These are phyloP conservation scores for Neonothopanus nambi DNA, from an alignment of 1,284 basidiomycete species.

Conservation along the genomic window DNA sequence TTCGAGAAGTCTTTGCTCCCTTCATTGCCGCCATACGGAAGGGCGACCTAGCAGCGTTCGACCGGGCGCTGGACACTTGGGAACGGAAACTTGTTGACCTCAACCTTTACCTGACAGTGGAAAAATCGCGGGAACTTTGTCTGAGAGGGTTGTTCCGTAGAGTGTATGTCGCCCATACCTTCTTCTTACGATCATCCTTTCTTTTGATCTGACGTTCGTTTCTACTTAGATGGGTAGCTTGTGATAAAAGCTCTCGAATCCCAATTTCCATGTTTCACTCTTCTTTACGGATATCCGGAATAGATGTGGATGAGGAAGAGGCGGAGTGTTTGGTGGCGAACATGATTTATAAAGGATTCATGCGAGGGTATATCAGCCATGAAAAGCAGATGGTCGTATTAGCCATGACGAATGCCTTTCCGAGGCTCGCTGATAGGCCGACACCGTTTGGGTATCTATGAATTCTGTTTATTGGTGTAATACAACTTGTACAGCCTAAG, in stretches of 20 bases:
- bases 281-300: constrained; percentile 67
- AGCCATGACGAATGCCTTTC: constrained; percentile 82
- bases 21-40: constrained; percentile 78
- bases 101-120: constrained; percentile 84
- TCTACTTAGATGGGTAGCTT: constrained; percentile 70
- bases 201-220: constrained; percentile 2
- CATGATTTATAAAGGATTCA: constrained; percentile 91
- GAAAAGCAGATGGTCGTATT: constrained; percentile 92
- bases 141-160: constrained; percentile 83
- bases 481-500: no score
- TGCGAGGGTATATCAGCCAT: constrained; percentile 96
- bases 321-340: constrained; percentile 94
- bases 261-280: constrained; percentile 77
- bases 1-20: constrained; percentile 76
- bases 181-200: neutral
- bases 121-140: constrained; percentile 86
- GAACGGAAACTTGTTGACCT: constrained; percentile 76
- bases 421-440: constrained; percentile 60
- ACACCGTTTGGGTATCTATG: constrained; percentile 42
- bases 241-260: constrained; percentile 72
- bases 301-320: constrained; percentile 70
- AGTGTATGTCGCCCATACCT: constrained; percentile 61
- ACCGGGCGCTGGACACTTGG: constrained; percentile 68
- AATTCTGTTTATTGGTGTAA: neutral
- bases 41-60: constrained; percentile 83